These are phyloP conservation scores for Maudiozyma serrabonitensis DNA, from an alignment of 805 yeast genomes.

Conservation along the genomic window DNA sequence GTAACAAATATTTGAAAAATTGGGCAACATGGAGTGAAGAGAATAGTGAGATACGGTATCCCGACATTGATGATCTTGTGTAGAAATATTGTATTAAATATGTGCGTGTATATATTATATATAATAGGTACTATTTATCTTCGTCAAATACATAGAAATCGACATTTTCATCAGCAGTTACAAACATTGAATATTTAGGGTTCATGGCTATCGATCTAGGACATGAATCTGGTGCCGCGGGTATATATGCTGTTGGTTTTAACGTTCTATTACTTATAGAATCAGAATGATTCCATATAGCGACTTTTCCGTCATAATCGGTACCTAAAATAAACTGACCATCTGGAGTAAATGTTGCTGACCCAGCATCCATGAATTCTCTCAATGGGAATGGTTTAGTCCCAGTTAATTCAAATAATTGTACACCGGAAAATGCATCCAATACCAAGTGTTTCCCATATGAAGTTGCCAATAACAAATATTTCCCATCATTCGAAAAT, in stretches of 20 bases:
- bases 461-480: slow-evolving; percentile 48
- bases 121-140: not conserved
- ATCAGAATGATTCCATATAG: slow-evolving; percentile 41
- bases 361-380: slow-evolving; percentile 42
- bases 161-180: slow-evolving; percentile 31
- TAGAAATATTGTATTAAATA: slow-evolving; percentile 3
- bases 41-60: slow-evolving; percentile 57
- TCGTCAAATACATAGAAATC: slow-evolving; percentile 28
- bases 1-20: slow-evolving; percentile 39
- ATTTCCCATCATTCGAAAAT: slow-evolving; percentile 70
- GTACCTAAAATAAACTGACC: slow-evolving; percentile 55
- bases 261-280: slow-evolving; percentile 22
- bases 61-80: slow-evolving; percentile 38
- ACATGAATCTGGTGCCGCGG: slow-evolving; percentile 28
- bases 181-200: slow-evolving; percentile 33
- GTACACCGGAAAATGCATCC: slow-evolving; percentile 60
- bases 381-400: slow-evolving; percentile 37
- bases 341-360: slow-evolving; percentile 56
- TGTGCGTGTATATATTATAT: not conserved
- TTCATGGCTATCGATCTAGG: slow-evolving; percentile 35
- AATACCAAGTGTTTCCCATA: slow-evolving; percentile 49
- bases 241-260: slow-evolving; percentile 21
- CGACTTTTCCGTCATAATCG: slow-evolving; percentile 42
- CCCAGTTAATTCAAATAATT: slow-evolving; percentile 39
- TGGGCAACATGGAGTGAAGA: slow-evolving; percentile 71